Evolutionary conservation across 2,329 filamentous ascomycete genomes (phyloP).

Genomic region (Aspergillus clavatus): DNA sequence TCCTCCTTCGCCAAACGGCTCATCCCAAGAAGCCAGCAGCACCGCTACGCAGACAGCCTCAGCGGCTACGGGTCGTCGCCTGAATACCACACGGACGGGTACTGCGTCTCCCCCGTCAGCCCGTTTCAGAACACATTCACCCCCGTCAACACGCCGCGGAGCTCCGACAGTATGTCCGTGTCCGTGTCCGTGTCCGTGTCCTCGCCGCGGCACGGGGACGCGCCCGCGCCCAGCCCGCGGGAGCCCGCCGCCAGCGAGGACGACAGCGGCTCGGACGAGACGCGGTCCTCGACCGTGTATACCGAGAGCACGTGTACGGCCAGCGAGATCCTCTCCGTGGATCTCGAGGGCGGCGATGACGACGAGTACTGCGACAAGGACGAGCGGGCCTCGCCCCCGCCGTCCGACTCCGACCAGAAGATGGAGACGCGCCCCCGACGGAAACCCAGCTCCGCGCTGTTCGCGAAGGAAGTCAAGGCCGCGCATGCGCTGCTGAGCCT

Average conservation of each 20-base stretch:
- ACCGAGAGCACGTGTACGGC: constrained; percentile 10
- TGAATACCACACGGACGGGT: constrained; percentile 31
- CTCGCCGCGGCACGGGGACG: constrained; percentile 23
- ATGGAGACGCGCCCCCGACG: constrained; percentile 7
- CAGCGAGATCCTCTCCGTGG: constrained; percentile 8
- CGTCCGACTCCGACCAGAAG: constrained; percentile 2
- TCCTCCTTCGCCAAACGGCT: constrained; percentile 16
- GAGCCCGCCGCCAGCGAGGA: constrained; percentile 9
- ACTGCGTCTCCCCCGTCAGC: constrained; percentile 38
- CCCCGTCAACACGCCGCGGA: constrained; percentile 40
- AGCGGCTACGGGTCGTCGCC: constrained; percentile 39
- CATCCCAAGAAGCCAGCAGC: constrained; percentile 17
- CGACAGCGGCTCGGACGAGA: constrained; percentile 11
- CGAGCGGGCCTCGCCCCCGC: background rate
- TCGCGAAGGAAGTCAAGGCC: constrained; percentile 33
- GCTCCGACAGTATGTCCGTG: constrained; percentile 11
- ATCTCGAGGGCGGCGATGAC: constrained; percentile 12
- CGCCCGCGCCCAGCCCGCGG: constrained; percentile 8
- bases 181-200: too few relatives aligned
- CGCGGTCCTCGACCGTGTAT: constrained; percentile 9
- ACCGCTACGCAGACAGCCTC: constrained; percentile 24
- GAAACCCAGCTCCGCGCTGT: constrained; percentile 12
- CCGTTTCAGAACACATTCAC: constrained; percentile 38
- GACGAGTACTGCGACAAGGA: constrained; percentile 14
- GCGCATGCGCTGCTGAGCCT: constrained; percentile 36